Conservation (phyloP, 768 basidiomycete genomes). For the Leucosporidium yakuticum region DNA sequence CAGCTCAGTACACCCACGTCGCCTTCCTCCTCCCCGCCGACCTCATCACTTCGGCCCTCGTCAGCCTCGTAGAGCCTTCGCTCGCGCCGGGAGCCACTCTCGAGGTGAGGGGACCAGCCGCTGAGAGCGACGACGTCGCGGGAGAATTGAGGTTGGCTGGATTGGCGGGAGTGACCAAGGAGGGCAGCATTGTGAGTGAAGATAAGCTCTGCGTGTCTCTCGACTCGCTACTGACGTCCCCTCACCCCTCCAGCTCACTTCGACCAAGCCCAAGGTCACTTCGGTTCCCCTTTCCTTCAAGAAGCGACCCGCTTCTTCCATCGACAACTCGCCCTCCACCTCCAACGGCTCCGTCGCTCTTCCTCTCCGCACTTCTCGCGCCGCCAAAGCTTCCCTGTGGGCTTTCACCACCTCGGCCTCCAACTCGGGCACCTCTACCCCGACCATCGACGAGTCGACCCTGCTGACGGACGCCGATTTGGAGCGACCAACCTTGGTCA, state of each 20-base stretch:
- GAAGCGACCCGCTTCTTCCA: constrained; percentile 34
- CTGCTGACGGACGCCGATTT: constrained; percentile 80
- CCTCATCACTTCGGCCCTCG: constrained; percentile 52
- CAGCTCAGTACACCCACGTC: constrained; percentile 44
- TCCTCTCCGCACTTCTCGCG: constrained; percentile 56
- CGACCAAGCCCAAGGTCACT: constrained; percentile 46
- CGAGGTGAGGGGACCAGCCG: constrained; percentile 23
- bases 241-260: constrained; percentile 48
- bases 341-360: constrained; percentile 39
- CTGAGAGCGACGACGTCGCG: constrained; percentile 16
- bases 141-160: constrained; percentile 28
- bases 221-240: background rate
- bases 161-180: constrained; percentile 14
- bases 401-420: constrained; percentile 51
- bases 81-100: constrained; percentile 19
- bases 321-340: constrained; percentile 11
- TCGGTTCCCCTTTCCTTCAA: constrained; percentile 49
- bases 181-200: background rate
- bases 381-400: constrained; percentile 86
- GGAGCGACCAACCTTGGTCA: constrained; percentile 53
- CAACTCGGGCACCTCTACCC: constrained; percentile 48
- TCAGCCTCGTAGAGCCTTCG: constrained; percentile 42
- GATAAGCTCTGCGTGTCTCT: background rate
- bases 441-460: constrained; percentile 71
- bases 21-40: constrained; percentile 60